Evolutionary conservation across 192 early-diverging fungal species (phyloP), one percentile per base, ranked within the genome.

Genomic region (Rhizophagus clarus): DNA sequence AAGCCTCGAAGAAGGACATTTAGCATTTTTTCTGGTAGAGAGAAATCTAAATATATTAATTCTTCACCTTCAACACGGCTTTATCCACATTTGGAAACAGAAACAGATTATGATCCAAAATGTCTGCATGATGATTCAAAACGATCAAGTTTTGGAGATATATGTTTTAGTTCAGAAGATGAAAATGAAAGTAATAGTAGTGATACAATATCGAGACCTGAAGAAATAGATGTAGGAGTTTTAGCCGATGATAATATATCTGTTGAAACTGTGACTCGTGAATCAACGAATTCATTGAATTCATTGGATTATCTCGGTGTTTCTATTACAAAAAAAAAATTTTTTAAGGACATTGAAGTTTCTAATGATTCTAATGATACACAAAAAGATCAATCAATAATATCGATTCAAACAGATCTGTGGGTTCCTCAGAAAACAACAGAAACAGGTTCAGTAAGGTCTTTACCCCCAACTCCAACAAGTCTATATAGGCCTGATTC

Each of bases 401-500:
- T 26, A 9, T 24, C 40, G 17, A 24, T 26, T 60, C 60, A 24
- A 15, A 29, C 56, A n/a, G 31, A 61, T 56, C 17, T 8, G 22
- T 37, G 15, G 22, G 56, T 8, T 75, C 29, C 5, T 24, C 28
- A 31, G 9, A 61, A 32, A 56, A 32, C 73, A 47, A 17, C 51
- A 15, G 9, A 32, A 24, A 64, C 75, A 26, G 20, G 75, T 11
- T 67, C 63, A 42, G 45, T 60, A 26, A 66, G 45, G 32, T 77
- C 76, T 31, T 28, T 68, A 64, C 40, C 74, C 9, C 60, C 76
- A 22, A 77, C 51, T n/a, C 63, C 76, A 31, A 77, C 76, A 29
- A 77, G 76, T 68, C 26, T 77, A n/a, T 77, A 77, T 77, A 51
- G 45, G 15, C 63, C 76, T 17, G 76, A 77, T 47, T 67, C 76